Percentiles rank a stretch among this genome's conserved stretches.
phyloP scores from a whole-genome alignment of 345 rosid genomes.

The Pistacia vera region DNA sequence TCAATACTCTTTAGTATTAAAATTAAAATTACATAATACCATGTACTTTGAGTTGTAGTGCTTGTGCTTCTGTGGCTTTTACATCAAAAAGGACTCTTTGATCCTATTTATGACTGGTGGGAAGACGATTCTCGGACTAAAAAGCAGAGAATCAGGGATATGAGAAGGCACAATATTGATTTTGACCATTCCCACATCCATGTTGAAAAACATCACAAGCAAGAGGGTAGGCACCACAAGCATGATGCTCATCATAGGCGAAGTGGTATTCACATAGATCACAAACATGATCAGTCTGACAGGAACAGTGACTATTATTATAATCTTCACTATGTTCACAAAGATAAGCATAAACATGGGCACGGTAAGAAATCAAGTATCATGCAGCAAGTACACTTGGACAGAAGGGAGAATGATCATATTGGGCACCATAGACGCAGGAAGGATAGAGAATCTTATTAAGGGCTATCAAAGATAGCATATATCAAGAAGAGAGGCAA shows the following conservation, averaged over 20 bases:
- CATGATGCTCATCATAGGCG: constrained; percentile 39
- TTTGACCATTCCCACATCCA: constrained; percentile 33
- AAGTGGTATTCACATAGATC: constrained; percentile 37
- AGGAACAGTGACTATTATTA: constrained; percentile 45
- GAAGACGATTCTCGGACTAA: constrained; percentile 55
- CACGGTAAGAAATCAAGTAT: constrained; percentile 40
- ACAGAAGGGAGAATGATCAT: constrained; percentile 31
- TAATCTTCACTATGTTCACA: constrained; percentile 54
- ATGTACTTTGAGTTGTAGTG: constrained; percentile 44
- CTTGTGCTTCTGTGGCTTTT: constrained; percentile 79
- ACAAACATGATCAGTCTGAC: constrained; percentile 43
- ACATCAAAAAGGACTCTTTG: constrained; percentile 86
- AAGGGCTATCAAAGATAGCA: constrained; percentile 21
- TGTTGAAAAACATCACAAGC: constrained; percentile 29
- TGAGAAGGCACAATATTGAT: constrained; percentile 24
- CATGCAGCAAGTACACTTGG: constrained; percentile 32
- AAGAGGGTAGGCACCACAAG: constrained; percentile 41
- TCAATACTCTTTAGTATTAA: neutral
- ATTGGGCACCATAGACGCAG: constrained; percentile 31
- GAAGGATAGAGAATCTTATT: constrained; percentile 23
- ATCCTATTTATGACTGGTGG: constrained; percentile 85
- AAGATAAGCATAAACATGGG: constrained; percentile 49
- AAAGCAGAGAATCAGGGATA: constrained; percentile 23
- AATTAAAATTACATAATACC: neutral
- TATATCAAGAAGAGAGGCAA: neutral